Evolutionary conservation across 2,329 filamentous ascomycete genomes (phyloP), one percentile per base, ranked within the genome.

Genomic region (Aureobasidium vineae): DNA sequence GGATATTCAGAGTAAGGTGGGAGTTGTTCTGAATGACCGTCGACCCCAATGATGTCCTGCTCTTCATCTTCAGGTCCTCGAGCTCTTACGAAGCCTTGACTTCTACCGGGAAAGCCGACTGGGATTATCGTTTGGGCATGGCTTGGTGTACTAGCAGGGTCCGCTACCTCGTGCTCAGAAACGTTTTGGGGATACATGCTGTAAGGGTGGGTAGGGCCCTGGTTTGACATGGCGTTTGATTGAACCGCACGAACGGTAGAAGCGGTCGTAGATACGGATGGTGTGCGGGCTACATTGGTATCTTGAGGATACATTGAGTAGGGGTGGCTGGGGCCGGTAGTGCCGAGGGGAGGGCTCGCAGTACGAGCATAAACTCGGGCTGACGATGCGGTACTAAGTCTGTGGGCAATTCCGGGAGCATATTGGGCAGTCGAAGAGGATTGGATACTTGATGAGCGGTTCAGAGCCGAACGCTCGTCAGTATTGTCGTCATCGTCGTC

Each of bases 1-100:
- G 93, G 91, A 77, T 96, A 97, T 75, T 92, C 85, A 16, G 91
- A 91, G 75, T 98, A 98, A 0, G 94, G 94, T 15, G 94, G 94
- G 21, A 97, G 80, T 76, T 96, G 91, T 77, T 98, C 94, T 1
- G 90, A 89, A 74, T 97, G 92, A 1, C 93, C 93, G 73, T 96
- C 87, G 0, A 90, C 90, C 1, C 92, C 92, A 61, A 97, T 89
- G 64, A 97, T 86, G 75, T 93, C 92, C 54, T 89, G 91, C 71
- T 97, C 93, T 77, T 97, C 92, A 63, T 91, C 91, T 66, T 92
- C 90, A 0, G 91, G 89, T 0, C 90, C 90, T 61, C 91, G 78
- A 61, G 89, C 86, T 69, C 90, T 82, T 73, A 89, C 90, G 72
- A 92, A 96, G 11, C 68, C 70, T 65, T 84, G 85, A 6, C 82